These are phyloP conservation scores for Gyromitra esculenta DNA, from an alignment of 2,329 filamentous ascomycete genomes.

Conservation along the genomic window DNA sequence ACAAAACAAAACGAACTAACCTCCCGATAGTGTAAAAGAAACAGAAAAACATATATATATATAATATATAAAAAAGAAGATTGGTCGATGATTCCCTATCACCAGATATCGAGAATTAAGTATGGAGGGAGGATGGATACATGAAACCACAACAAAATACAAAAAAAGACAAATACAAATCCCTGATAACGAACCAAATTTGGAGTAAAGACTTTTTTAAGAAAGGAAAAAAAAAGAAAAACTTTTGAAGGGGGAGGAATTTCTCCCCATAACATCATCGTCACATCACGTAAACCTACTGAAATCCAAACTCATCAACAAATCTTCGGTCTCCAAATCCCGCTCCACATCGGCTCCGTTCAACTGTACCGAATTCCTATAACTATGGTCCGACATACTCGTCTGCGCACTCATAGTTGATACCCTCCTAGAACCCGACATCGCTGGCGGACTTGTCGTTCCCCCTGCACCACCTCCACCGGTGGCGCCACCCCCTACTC, in stretches of 20 bases:
- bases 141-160: conserved; percentile 15
- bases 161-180: conserved; percentile 31
- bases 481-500: conserved; percentile 16
- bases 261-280: conserved; percentile 27
- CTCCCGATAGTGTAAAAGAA: conserved; percentile 25
- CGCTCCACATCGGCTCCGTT: conserved; percentile 51
- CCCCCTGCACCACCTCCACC: conserved; percentile 43
- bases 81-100: neutral
- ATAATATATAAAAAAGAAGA: conserved; percentile 38
- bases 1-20: conserved; percentile 26
- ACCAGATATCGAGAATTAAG: conserved; percentile 37
- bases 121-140: conserved; percentile 15
- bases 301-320: conserved; percentile 53
- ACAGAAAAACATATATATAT: neutral
- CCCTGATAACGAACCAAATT: conserved; percentile 4
- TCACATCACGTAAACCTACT: conserved; percentile 50
- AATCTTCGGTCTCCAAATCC: conserved; percentile 48
- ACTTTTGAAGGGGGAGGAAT: conserved; percentile 30
- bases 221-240: conserved; percentile 16
- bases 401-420: conserved; percentile 50
- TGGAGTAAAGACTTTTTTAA: conserved; percentile 29
- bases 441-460: conserved; percentile 46
- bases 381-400: conserved; percentile 45
- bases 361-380: conserved; percentile 54
- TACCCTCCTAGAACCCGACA: conserved; percentile 47